A percentile compares a stretch with the other conserved stretches of the same genome.
Evolutionary conservation across 2,329 filamentous ascomycete species (phyloP).

Genomic region (Apiospora pterosperma): DNA sequence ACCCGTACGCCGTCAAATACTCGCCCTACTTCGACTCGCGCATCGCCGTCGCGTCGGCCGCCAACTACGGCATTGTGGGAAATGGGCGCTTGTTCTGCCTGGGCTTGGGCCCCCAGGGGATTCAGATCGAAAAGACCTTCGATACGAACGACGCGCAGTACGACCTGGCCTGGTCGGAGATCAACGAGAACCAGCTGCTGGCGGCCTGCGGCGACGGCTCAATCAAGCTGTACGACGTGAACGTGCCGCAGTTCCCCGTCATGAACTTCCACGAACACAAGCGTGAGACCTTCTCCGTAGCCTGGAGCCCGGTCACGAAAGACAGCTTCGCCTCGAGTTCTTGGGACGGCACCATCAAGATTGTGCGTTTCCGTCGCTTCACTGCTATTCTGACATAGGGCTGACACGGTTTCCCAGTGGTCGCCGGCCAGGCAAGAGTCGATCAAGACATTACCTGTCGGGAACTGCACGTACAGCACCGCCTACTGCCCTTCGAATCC

Average conservation of each 20-base stretch:
- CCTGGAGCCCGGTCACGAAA: constrained; percentile 90
- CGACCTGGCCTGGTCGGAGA: constrained; percentile 91
- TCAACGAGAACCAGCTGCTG: constrained; percentile 91
- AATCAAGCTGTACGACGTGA: constrained; percentile 89
- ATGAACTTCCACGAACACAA: constrained; percentile 93
- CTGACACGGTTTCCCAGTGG: constrained; percentile 53
- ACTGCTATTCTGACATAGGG: background rate
- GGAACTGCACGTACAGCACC: constrained; percentile 92
- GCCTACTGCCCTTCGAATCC: constrained; percentile 87
- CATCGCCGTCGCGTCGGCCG: constrained; percentile 83
- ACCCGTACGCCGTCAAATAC: constrained; percentile 96
- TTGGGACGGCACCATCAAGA: constrained; percentile 95
- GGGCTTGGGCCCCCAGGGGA: constrained; percentile 76
- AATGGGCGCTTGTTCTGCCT: constrained; percentile 89
- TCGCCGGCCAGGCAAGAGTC: constrained; percentile 73
- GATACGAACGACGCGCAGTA: constrained; percentile 97
- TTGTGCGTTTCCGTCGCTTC: constrained; percentile 46
- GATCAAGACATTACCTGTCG: constrained; percentile 81
- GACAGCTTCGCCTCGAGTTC: constrained; percentile 87
- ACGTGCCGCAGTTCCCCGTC: constrained; percentile 75
- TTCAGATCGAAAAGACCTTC: constrained; percentile 83
- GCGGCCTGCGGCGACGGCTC: constrained; percentile 90
- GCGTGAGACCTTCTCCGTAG: constrained; percentile 86
- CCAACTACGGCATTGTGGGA: constrained; percentile 95
- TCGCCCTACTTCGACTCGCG: constrained; percentile 97